Conservation (phyloP, 768 basidiomycete species). For the Russula sp. region DNA sequence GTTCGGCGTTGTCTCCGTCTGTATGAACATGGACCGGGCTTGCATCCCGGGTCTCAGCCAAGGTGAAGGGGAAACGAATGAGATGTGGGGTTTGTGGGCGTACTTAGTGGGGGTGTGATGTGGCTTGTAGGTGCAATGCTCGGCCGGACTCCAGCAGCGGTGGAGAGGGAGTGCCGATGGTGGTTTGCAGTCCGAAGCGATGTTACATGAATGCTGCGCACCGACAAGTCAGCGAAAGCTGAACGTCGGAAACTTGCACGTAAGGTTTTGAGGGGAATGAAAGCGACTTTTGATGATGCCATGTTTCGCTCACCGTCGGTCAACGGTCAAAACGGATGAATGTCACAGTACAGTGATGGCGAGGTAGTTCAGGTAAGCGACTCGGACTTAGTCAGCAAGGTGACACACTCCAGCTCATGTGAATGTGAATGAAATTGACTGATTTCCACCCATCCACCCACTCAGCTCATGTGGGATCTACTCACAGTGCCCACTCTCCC, state of each 20-base stretch:
- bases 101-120: constrained; percentile 31
- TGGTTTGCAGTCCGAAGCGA: not conserved
- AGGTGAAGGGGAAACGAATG: not conserved
- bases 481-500: not conserved
- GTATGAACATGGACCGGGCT: constrained; percentile 93
- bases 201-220: constrained; percentile 5
- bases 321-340: too few relatives aligned
- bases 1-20: constrained; percentile 96
- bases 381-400: constrained; percentile 6
- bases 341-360: too few relatives aligned
- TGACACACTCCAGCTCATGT: not conserved
- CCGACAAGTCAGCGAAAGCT: not conserved
- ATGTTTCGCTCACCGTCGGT: constrained; percentile 2
- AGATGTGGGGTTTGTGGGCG: constrained; percentile 12
- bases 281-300: not conserved
- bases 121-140: not conserved
- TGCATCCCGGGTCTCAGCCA: not conserved
- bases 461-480: not conserved
- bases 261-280: not conserved
- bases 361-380: too few relatives aligned
- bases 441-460: too few relatives aligned
- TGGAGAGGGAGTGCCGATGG: constrained; percentile 10
- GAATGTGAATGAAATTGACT: too few relatives aligned
- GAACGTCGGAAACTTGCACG: not conserved
- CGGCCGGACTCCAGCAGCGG: constrained; percentile 9